A percentile compares a stretch with the other conserved stretches of the same genome.
Conservation (phyloP, 73 alveolate species). For the Paramecium bursaria region DNA sequence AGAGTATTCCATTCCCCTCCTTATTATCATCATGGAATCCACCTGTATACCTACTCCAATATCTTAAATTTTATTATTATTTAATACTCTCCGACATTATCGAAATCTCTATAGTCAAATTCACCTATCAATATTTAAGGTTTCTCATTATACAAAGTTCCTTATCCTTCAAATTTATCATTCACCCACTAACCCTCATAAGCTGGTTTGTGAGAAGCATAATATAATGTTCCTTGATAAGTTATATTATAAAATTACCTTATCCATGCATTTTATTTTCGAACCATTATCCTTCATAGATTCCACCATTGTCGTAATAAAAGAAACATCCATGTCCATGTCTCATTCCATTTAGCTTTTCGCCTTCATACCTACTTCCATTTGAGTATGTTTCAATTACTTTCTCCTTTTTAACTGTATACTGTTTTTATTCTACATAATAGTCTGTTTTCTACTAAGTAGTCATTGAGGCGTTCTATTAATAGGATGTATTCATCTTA, state of each 20-base stretch:
- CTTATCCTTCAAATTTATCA: slow-evolving; percentile 70
- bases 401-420: slow-evolving; percentile 35
- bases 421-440: too few species aligned
- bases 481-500: too few species aligned
- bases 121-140: slow-evolving; percentile 39
- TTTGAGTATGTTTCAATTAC: slow-evolving; percentile 61
- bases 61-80: not conserved
- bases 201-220: slow-evolving; percentile 66
- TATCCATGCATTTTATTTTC: slow-evolving; percentile 68
- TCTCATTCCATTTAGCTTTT: slow-evolving; percentile 65
- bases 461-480: too few species aligned
- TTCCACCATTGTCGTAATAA: slow-evolving; percentile 65
- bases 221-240: slow-evolving; percentile 29
- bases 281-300: slow-evolving; percentile 64
- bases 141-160: slow-evolving; percentile 68
- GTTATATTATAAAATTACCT: not conserved
- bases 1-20: slow-evolving; percentile 59
- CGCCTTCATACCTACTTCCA: slow-evolving; percentile 66
- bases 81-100: slow-evolving; percentile 59
- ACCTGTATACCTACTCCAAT: slow-evolving; percentile 57
- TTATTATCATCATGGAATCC: slow-evolving; percentile 60
- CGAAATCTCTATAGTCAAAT: slow-evolving; percentile 67
- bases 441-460: too few species aligned
- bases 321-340: slow-evolving; percentile 65
- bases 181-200: slow-evolving; percentile 70